phyloP scores from a whole-genome alignment of 345 rosid genomes.

The Psidium guajava region DNA sequence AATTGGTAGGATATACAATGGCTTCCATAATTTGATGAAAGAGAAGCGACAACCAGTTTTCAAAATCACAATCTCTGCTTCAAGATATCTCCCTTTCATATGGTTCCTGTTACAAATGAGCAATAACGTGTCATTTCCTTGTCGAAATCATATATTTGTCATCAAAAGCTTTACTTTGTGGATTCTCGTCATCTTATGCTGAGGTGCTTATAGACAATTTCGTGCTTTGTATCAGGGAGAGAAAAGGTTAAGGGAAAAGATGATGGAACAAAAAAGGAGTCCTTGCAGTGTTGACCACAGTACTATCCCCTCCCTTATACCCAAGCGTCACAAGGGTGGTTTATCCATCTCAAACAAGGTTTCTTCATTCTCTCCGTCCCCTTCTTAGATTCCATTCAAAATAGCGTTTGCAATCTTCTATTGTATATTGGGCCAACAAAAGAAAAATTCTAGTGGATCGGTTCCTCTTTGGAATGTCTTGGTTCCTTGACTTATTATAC shows the following conservation, averaged over 20 bases:
- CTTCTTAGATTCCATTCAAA: background rate
- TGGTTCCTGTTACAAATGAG: background rate
- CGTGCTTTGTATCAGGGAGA: slow-evolving; percentile 19
- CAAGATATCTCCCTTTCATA: background rate
- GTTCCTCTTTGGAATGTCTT: background rate
- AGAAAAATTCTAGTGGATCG: background rate
- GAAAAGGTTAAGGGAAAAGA: slow-evolving; percentile 29
- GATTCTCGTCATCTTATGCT: background rate
- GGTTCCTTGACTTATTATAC: background rate
- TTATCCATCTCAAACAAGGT: slow-evolving; percentile 76
- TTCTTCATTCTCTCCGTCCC: background rate
- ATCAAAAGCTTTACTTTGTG: background rate
- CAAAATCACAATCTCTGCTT: background rate
- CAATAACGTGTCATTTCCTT: background rate
- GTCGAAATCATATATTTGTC: background rate
- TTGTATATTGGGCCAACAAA: background rate
- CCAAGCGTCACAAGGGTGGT: slow-evolving; percentile 72
- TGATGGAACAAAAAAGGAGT: slow-evolving; percentile 77
- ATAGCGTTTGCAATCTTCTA: background rate
- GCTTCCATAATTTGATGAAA: background rate
- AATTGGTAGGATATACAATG: background rate
- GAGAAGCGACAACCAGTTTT: background rate
- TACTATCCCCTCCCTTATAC: slow-evolving; percentile 33
- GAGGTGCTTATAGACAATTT: background rate
- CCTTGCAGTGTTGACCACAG: slow-evolving; percentile 59